These are phyloP conservation scores for Bombardia bombarda DNA, from an alignment of 495 filamentous ascomycete species.

Conservation along the genomic window DNA sequence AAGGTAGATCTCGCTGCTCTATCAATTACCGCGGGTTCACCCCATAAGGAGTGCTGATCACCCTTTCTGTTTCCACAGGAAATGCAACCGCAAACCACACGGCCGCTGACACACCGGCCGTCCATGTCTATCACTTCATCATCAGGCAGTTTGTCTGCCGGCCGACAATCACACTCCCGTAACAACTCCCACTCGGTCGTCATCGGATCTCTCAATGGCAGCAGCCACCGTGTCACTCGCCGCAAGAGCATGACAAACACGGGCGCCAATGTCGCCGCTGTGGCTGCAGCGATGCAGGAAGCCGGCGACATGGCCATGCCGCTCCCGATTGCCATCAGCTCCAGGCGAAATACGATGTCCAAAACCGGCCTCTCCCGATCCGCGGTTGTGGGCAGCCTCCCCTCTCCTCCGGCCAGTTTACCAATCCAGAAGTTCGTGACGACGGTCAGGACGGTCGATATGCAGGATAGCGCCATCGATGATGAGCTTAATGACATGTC, in stretches of 20 bases:
- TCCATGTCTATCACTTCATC: conserved; percentile 33
- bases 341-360: conserved; percentile 46
- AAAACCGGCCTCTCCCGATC: conserved; percentile 33
- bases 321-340: conserved; percentile 39
- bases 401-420: conserved; percentile 46
- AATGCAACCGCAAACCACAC: conserved; percentile 39
- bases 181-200: conserved; percentile 78
- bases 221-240: conserved; percentile 77
- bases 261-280: conserved; percentile 62
- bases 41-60: conserved; percentile 29
- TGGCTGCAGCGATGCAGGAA: conserved; percentile 59
- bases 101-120: conserved; percentile 42
- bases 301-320: conserved; percentile 47
- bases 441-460: conserved; percentile 28
- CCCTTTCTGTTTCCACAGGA: conserved; percentile 29
- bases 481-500: conserved; percentile 49
- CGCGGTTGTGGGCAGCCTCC: conserved; percentile 45
- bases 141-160: conserved; percentile 29
- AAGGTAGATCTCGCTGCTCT: conserved; percentile 35
- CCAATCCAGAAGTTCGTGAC: conserved; percentile 35
- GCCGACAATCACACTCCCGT: conserved; percentile 53
- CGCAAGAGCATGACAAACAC: conserved; percentile 85
- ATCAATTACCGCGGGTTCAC: conserved; percentile 21
- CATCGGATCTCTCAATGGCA: conserved; percentile 57
- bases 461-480: conserved; percentile 50